A percentile compares a stretch with the other conserved stretches of the same genome.
Conservation (phyloP, 495 filamentous ascomycete species). For the Cercophora scortea region DNA sequence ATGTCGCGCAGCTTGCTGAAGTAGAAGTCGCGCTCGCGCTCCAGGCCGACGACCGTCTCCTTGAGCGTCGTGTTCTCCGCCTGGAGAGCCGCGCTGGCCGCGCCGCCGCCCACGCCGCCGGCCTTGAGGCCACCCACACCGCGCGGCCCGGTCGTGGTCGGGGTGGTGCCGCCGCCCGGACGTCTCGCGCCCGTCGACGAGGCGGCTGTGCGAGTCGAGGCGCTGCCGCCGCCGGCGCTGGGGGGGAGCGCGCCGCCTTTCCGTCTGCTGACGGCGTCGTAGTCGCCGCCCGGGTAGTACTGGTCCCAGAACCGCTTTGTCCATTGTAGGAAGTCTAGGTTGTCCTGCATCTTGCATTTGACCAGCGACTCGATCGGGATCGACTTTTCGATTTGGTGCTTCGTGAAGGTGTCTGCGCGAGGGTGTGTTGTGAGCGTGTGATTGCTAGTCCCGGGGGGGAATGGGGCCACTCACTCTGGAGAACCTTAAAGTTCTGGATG, state of each 20-base stretch:
- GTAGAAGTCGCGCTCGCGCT: slow-evolving; percentile 96
- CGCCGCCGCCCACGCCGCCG: slow-evolving; percentile 41
- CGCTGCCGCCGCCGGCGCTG: slow-evolving; percentile 15
- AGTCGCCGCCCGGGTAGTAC: slow-evolving; percentile 92
- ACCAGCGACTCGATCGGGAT: slow-evolving; percentile 81
- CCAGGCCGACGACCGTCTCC: slow-evolving; percentile 76
- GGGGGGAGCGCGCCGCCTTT: slow-evolving; percentile 65
- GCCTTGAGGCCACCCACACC: slow-evolving; percentile 32
- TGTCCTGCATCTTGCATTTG: slow-evolving; percentile 99
- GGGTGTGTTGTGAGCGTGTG: slow-evolving; percentile 13
- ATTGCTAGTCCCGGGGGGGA: background rate
- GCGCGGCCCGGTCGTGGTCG: slow-evolving; percentile 55
- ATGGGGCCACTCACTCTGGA: slow-evolving; percentile 71
- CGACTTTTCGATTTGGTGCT: slow-evolving; percentile 76
- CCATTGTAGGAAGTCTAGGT: slow-evolving; percentile 98
- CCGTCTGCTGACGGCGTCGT: slow-evolving; percentile 78
- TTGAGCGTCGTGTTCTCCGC: slow-evolving; percentile 78
- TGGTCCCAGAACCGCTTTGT: slow-evolving; percentile 95
- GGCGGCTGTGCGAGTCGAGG: slow-evolving; percentile 37
- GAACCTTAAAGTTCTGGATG: slow-evolving; percentile 93
- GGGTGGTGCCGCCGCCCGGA: slow-evolving; percentile 66
- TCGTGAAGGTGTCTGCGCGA: slow-evolving; percentile 64
- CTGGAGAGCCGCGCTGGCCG: slow-evolving; percentile 57
- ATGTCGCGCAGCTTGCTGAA: slow-evolving; percentile 97
- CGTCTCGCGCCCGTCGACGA: slow-evolving; percentile 39